A percentile compares a stretch with the other conserved stretches of the same genome.
Conservation (phyloP, 768 basidiomycete genomes). For the Trametes cubensis region DNA sequence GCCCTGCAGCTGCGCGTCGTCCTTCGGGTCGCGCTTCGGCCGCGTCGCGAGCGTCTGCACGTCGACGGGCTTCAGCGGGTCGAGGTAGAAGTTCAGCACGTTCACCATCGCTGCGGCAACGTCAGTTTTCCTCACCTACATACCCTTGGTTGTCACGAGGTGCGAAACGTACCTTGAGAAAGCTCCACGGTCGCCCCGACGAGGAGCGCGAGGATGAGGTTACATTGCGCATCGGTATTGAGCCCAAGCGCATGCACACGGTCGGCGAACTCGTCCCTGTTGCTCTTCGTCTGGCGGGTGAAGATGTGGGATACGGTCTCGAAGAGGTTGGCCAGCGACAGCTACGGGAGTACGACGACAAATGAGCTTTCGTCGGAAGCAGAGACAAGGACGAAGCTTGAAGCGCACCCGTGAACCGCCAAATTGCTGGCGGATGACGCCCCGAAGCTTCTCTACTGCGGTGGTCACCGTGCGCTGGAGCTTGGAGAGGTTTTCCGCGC, state of each 20-base stretch:
- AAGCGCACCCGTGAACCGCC: slow-evolving; percentile 5
- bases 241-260: slow-evolving; percentile 58
- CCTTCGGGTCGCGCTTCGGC: slow-evolving; percentile 30
- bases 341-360: slow-evolving; percentile 25
- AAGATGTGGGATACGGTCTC: slow-evolving; percentile 52
- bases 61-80: slow-evolving; percentile 41
- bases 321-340: slow-evolving; percentile 45
- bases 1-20: slow-evolving; percentile 52
- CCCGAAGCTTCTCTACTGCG: slow-evolving; percentile 55
- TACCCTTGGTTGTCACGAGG: neutral
- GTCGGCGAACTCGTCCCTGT: slow-evolving; percentile 54
- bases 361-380: neutral
- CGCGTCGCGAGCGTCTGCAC: slow-evolving; percentile 23
- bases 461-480: slow-evolving; percentile 52
- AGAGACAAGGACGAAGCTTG: neutral
- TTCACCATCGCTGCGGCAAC: slow-evolving; percentile 60
- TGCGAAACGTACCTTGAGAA: slow-evolving; percentile 55
- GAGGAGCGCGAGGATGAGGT: slow-evolving; percentile 71
- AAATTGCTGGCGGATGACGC: slow-evolving; percentile 54
- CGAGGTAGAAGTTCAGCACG: slow-evolving; percentile 64
- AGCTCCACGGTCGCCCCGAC: slow-evolving; percentile 70
- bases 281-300: slow-evolving; percentile 45
- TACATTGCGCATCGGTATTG: slow-evolving; percentile 63
- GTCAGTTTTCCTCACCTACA: neutral
- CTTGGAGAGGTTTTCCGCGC: slow-evolving; percentile 59